Evolutionary conservation across 106 monocot genomes (phyloP).

Genomic region (Platanthera guangdongensis): DNA sequence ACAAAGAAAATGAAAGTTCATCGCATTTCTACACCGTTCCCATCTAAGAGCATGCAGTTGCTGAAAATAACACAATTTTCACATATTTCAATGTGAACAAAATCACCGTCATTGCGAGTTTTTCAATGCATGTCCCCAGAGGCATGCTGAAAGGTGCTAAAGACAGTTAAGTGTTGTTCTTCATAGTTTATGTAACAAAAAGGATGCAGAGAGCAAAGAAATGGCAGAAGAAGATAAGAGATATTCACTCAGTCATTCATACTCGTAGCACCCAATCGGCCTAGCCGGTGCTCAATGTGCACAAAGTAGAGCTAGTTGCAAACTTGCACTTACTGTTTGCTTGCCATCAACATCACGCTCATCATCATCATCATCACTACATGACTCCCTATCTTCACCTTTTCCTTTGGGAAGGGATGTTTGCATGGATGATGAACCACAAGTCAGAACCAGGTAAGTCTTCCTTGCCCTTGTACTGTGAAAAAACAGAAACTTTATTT

Average conservation of each 20-base stretch:
- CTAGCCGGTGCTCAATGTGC: not conserved
- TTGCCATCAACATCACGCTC: conserved; percentile 34
- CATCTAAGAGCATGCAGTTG: too few species aligned
- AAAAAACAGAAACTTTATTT: not conserved
- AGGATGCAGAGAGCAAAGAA: too few species aligned
- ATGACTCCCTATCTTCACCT: conserved; percentile 79
- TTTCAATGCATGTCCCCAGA: too few species aligned
- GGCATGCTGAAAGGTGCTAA: too few species aligned
- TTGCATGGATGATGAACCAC: conserved; percentile 64
- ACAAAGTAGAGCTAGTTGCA: not conserved
- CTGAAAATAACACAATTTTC: not conserved
- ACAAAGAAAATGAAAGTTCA: not conserved
- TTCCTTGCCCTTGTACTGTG: conserved; percentile 87
- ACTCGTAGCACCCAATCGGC: too few species aligned
- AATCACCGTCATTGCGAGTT: too few species aligned
- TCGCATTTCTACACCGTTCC: too few species aligned
- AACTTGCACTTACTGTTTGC: conserved; percentile 47
- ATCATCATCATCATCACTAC: conserved; percentile 44
- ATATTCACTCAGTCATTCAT: too few species aligned
- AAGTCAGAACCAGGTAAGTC: conserved; percentile 90
- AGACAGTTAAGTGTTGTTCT: too few species aligned
- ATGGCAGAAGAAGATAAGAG: too few species aligned
- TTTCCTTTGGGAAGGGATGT: conserved; percentile 79
- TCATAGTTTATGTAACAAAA: too few species aligned
- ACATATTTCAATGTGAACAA: not conserved